These are phyloP conservation scores for Aureobasidium subglaciale DNA, from an alignment of 2,329 filamentous ascomycete species.

Conservation along the genomic window DNA sequence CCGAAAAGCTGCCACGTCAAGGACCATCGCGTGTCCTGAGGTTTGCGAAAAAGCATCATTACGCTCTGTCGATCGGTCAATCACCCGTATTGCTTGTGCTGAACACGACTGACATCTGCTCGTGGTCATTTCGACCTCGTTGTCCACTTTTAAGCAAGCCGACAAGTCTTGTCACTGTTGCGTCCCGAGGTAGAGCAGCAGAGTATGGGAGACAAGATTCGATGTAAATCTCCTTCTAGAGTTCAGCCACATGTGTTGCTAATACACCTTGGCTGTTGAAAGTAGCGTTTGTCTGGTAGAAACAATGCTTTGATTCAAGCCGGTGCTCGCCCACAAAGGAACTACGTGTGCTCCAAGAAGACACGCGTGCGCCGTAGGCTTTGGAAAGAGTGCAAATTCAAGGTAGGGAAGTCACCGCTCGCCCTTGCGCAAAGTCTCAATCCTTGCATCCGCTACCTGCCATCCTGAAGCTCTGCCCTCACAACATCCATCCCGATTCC, in stretches of 20 bases:
- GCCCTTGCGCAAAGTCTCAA: background rate
- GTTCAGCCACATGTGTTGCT: no score
- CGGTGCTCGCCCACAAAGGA: no score
- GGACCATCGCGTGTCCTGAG: background rate
- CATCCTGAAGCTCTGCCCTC: no score
- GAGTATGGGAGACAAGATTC: no score
- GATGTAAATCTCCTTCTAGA: no score
- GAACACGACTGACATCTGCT: background rate
- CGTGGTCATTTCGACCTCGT: background rate
- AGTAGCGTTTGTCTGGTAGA: no score
- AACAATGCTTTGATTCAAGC: no score
- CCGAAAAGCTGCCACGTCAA: background rate
- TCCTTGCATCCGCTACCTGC: background rate
- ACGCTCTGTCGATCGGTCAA: background rate
- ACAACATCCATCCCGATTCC: background rate
- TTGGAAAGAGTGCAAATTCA: background rate
- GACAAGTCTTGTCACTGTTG: background rate
- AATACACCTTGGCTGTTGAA: no score
- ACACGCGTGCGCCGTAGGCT: no score
- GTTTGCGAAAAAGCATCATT: background rate
- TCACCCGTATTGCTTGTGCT: background rate
- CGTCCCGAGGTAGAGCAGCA: no score
- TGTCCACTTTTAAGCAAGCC: background rate
- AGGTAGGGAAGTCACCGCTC: background rate
- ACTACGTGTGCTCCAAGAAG: no score